Evolutionary conservation across 495 filamentous ascomycete species (phyloP).

Genomic region (Penicillium dipodomyicola): DNA sequence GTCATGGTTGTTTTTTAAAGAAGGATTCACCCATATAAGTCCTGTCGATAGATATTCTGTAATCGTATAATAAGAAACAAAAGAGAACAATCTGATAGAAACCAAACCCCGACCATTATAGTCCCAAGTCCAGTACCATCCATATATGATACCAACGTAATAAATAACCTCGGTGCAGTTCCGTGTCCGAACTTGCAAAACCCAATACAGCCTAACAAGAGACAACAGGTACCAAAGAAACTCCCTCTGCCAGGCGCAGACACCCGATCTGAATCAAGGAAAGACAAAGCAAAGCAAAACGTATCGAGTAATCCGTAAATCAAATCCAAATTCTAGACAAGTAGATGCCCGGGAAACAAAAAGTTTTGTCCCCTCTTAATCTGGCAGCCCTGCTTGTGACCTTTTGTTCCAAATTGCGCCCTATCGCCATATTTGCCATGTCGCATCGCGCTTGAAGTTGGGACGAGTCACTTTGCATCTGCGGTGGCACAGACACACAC

Average conservation of each 20-base stretch:
- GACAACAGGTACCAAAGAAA: constrained; percentile 3
- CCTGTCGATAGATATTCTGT: constrained; percentile 12
- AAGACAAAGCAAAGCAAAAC: neutral
- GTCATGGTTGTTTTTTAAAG: neutral
- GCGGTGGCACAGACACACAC: neutral
- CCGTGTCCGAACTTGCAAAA: neutral
- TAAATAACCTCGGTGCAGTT: constrained; percentile 3
- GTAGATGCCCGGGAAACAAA: neutral
- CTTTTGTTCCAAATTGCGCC: neutral
- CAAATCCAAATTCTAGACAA: neutral
- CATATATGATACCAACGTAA: constrained; percentile 6
- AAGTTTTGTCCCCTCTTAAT: neutral
- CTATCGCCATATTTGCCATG: neutral
- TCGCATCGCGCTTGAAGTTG: neutral
- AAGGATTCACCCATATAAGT: neutral
- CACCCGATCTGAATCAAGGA: neutral
- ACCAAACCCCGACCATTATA: neutral
- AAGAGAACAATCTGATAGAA: constrained; percentile 5
- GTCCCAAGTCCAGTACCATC: constrained; percentile 5
- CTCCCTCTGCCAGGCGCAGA: neutral
- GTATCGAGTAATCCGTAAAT: neutral
- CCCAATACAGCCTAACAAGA: neutral
- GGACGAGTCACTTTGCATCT: neutral
- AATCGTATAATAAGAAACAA: constrained; percentile 3
- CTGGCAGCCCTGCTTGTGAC: neutral